A percentile compares a stretch with the other conserved stretches of the same genome.
These are phyloP conservation scores for Carex myosuroides DNA, from an alignment of 176 grass and related monocot species.

Conservation along the genomic window DNA sequence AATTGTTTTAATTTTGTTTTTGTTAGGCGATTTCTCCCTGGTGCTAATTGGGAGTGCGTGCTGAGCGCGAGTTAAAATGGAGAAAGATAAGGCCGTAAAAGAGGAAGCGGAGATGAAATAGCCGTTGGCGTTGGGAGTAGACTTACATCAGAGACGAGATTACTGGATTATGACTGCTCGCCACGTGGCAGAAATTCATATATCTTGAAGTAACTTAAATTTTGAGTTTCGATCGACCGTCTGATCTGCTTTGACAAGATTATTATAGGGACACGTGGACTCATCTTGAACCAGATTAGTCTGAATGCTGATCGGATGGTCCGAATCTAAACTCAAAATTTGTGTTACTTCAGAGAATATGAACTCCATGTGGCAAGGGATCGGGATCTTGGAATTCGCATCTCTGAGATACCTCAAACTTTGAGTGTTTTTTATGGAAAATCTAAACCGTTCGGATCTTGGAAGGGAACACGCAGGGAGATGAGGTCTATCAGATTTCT, in stretches of 20 bases:
- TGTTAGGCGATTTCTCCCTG: not conserved
- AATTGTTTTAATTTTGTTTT: conserved; percentile 19
- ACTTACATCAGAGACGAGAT: not conserved
- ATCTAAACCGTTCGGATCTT: not conserved
- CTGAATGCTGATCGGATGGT: no score
- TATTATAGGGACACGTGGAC: no score
- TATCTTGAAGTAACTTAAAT: no score
- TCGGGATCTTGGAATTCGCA: not conserved
- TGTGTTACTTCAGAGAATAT: no score
- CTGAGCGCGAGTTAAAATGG: not conserved
- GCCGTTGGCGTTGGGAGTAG: not conserved
- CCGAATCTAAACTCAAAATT: no score
- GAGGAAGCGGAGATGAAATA: conserved; percentile 1
- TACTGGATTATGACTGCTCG: not conserved
- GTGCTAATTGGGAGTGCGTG: not conserved
- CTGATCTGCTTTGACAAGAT: no score
- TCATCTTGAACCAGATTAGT: no score
- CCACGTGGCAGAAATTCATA: not conserved
- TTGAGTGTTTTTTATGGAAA: no score
- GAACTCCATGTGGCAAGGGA: no score
- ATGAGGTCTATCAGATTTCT: not conserved
- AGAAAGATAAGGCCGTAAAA: conserved; percentile 1
- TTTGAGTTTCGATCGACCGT: not conserved
- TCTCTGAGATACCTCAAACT: no score
- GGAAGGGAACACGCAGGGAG: not conserved